Conservation (phyloP, 805 yeast genomes). For the Novakomyces olei region DNA sequence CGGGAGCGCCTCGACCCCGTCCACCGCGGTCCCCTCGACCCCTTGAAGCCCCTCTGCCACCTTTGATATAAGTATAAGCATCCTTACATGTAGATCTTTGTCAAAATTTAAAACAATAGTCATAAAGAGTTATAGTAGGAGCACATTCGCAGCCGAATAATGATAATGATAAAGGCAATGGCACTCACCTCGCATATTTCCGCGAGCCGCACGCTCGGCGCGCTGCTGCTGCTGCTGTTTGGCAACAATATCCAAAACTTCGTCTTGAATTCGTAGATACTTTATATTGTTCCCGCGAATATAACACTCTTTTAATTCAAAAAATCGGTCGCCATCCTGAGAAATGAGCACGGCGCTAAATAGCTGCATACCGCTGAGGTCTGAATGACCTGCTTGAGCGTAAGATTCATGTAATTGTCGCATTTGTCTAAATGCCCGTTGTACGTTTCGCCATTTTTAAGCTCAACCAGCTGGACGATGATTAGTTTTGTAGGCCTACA, state of each 20-base stretch:
- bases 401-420: conserved; percentile 90
- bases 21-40: no score
- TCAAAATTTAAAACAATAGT: no score
- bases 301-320: conserved; percentile 50
- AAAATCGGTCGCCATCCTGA: conserved; percentile 35
- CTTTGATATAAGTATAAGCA: no score
- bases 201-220: neutral
- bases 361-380: conserved; percentile 18
- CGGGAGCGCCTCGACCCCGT: no score
- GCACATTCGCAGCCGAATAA: no score
- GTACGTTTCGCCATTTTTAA: conserved; percentile 75
- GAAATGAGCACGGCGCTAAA: conserved; percentile 1
- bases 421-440: conserved; percentile 69
- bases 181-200: no score
- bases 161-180: no score
- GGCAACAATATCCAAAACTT: conserved; percentile 4
- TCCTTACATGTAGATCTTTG: no score
- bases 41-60: no score
- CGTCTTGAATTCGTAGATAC: conserved; percentile 22
- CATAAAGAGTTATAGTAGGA: no score
- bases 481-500: no score
- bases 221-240: conserved; percentile 2
- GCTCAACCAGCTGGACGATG: conserved; percentile 73
- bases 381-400: conserved; percentile 53
- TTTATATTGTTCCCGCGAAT: conserved; percentile 65